Evolutionary conservation across 225 moss, liverwort and hornwort genomes (phyloP).

Genomic region (Asterella californica): DNA sequence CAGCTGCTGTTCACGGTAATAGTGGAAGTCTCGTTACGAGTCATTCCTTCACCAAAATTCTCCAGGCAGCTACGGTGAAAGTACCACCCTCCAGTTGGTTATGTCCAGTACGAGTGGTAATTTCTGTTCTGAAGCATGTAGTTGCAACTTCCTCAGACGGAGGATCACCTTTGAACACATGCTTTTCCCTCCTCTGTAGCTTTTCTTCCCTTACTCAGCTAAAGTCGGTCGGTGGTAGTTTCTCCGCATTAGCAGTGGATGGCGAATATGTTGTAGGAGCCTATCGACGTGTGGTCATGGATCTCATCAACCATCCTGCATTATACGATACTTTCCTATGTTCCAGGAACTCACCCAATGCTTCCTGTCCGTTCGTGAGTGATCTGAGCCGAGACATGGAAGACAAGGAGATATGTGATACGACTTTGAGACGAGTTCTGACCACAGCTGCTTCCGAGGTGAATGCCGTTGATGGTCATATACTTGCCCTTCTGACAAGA

Average conservation of each 20-base stretch:
- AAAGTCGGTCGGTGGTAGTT: neutral
- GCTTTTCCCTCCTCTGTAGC: slow-evolving; percentile 32
- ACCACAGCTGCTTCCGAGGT: slow-evolving; percentile 30
- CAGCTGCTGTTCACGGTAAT: slow-evolving; percentile 47
- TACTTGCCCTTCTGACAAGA: slow-evolving; percentile 56
- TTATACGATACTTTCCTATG: slow-evolving; percentile 25
- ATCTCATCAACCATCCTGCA: slow-evolving; percentile 37
- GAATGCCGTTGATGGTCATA: slow-evolving; percentile 53
- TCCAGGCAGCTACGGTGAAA: slow-evolving; percentile 38
- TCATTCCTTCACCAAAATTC: slow-evolving; percentile 48
- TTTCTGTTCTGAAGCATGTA: slow-evolving; percentile 57
- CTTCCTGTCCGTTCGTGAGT: slow-evolving; percentile 14
- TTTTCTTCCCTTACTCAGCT: slow-evolving; percentile 21
- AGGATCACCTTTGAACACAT: slow-evolving; percentile 42
- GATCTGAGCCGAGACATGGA: slow-evolving; percentile 22
- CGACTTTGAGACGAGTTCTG: slow-evolving; percentile 30
- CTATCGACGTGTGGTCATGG: slow-evolving; percentile 28
- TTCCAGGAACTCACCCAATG: neutral
- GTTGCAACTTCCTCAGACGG: slow-evolving; percentile 33
- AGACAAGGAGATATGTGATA: slow-evolving; percentile 23
- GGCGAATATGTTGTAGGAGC: neutral
- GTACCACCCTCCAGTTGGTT: slow-evolving; percentile 40
- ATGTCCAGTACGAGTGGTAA: slow-evolving; percentile 49
- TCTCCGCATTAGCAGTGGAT: neutral
- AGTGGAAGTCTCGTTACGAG: slow-evolving; percentile 39